These are phyloP conservation scores for Magnolia sinica DNA, from an alignment of 164 flowering plant genomes.

Conservation along the genomic window DNA sequence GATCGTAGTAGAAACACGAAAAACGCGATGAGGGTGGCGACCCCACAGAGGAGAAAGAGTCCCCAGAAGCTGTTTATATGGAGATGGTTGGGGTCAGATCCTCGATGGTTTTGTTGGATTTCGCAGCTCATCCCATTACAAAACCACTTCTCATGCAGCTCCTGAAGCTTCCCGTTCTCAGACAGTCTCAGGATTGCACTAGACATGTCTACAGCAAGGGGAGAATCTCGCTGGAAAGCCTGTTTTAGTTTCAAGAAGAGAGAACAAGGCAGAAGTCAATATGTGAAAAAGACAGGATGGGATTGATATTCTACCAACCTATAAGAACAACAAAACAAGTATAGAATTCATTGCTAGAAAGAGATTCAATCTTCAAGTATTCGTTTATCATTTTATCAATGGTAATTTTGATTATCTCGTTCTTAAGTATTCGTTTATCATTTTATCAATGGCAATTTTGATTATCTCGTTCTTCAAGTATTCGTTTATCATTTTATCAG, in stretches of 20 bases:
- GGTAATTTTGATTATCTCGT: no score
- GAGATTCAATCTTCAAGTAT: background rate
- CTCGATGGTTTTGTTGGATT: constrained; percentile 3
- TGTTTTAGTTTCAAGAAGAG: constrained; percentile 11
- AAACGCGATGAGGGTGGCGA: constrained; percentile 33
- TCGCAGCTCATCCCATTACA: constrained; percentile 40
- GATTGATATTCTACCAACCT: background rate
- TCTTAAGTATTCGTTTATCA: no score
- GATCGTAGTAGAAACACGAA: constrained; percentile 40
- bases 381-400: no score
- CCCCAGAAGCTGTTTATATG: constrained; percentile 66
- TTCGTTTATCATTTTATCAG: no score
- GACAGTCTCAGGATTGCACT: constrained; percentile 61
- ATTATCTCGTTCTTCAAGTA: no score
- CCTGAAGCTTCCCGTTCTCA: constrained; percentile 51
- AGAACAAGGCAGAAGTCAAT: background rate
- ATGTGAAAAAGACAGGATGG: background rate
- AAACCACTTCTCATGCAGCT: constrained; percentile 57
- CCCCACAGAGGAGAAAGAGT: constrained; percentile 55
- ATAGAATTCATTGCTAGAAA: background rate
- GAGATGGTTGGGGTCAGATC: constrained; percentile 45
- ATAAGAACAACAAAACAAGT: background rate
- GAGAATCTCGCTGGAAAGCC: constrained; percentile 69
- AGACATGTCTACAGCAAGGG: constrained; percentile 62
- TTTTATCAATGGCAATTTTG: no score